Percentiles rank a stretch among this genome's conserved stretches.
These are phyloP conservation scores for Carallia brachiata DNA, from an alignment of 345 rosid genomes.

Conservation along the genomic window DNA sequence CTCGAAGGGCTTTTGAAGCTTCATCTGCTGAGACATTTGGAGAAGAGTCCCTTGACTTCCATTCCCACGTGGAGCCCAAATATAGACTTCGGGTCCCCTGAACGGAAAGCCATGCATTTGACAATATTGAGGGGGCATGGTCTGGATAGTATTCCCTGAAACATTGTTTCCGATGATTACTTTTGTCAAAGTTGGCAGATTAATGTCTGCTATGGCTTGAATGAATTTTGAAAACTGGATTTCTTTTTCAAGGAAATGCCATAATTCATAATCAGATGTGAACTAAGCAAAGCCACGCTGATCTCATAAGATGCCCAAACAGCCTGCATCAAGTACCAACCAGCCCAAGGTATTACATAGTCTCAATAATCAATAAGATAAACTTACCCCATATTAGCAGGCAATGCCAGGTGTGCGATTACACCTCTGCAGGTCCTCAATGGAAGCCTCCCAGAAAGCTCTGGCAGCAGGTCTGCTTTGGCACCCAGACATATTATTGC, in stretches of 20 bases:
- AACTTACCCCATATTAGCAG: constrained; percentile 42
- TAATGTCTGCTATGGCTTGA: neutral
- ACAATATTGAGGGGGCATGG: constrained; percentile 65
- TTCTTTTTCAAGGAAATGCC: no score
- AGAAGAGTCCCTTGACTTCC: constrained; percentile 74
- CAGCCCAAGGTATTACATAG: neutral
- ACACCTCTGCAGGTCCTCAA: constrained; percentile 90
- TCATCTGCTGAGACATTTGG: constrained; percentile 61
- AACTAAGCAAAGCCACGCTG: neutral
- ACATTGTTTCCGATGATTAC: constrained; percentile 1
- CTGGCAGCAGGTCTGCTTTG: constrained; percentile 62
- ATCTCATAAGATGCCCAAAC: neutral
- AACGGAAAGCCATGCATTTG: constrained; percentile 85
- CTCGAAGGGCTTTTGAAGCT: constrained; percentile 62
- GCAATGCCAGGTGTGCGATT: constrained; percentile 62
- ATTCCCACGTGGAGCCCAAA: constrained; percentile 92
- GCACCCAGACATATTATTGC: constrained; percentile 83
- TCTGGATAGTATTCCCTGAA: constrained; percentile 68
- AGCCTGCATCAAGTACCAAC: neutral
- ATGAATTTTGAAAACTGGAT: no score
- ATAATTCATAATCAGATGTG: no score
- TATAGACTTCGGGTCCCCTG: constrained; percentile 57
- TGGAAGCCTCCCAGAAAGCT: constrained; percentile 80
- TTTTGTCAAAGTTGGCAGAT: neutral
- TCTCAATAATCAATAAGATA: neutral